Percentiles rank a stretch among this genome's conserved stretches.
These are phyloP conservation scores for Silene vulgaris DNA, from an alignment of 179 eudicot genomes.

Conservation along the genomic window DNA sequence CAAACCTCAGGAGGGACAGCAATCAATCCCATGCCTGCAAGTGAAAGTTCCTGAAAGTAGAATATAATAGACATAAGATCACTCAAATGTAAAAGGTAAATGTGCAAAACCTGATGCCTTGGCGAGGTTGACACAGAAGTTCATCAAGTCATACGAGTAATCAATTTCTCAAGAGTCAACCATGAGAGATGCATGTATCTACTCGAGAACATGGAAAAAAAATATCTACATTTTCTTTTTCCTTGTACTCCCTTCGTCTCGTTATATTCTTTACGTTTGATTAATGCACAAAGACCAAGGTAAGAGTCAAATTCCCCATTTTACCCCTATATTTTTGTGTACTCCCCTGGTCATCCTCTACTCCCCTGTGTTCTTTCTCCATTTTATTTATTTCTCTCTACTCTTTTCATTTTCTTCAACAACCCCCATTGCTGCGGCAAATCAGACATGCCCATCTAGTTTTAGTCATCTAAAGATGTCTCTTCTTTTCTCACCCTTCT, in stretches of 20 bases:
- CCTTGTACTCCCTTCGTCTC: not conserved
- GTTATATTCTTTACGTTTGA: no score
- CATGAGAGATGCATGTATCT: not conserved
- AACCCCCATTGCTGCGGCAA: no score
- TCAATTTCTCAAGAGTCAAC: not conserved
- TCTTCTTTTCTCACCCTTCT: no score
- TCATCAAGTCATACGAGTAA: not conserved
- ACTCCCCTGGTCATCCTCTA: no score
- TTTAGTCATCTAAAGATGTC: no score
- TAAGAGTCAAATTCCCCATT: no score
- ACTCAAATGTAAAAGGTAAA: not conserved
- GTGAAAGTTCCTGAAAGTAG: slow-evolving; percentile 65
- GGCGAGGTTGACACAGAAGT: not conserved
- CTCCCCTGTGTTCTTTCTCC: no score
- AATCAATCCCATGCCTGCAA: slow-evolving; percentile 57
- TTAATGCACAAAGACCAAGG: no score
- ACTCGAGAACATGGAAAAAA: not conserved
- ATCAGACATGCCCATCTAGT: no score
- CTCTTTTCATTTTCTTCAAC: no score
- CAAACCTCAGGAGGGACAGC: slow-evolving; percentile 68
- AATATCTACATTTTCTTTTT: not conserved
- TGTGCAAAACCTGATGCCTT: not conserved
- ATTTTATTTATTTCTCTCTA: no score
- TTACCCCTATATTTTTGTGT: no score
- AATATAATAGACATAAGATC: slow-evolving; percentile 10